Percentiles rank a stretch among this genome's conserved stretches.
These are phyloP conservation scores for Aspergillus carlsbadensis DNA, from an alignment of 495 filamentous ascomycete species.

Conservation along the genomic window DNA sequence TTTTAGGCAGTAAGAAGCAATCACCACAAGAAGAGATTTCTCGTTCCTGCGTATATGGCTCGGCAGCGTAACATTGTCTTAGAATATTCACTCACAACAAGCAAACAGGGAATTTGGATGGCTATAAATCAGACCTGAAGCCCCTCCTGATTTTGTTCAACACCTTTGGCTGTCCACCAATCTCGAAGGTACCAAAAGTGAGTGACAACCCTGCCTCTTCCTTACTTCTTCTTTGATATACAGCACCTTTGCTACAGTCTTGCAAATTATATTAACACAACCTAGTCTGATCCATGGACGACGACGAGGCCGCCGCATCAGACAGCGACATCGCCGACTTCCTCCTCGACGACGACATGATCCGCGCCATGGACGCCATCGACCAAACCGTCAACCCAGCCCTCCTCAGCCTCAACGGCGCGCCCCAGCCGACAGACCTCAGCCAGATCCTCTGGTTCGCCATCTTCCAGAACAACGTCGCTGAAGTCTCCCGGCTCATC, in stretches of 20 bases:
- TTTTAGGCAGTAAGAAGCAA: background rate
- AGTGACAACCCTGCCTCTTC: too few species aligned
- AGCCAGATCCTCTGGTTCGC: background rate
- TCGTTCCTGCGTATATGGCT: background rate
- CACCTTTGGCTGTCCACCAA: too few species aligned
- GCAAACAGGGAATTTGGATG: too few species aligned
- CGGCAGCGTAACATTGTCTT: background rate
- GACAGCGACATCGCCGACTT: too few species aligned
- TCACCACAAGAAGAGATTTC: background rate
- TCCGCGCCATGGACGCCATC: background rate
- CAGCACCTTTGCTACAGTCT: too few species aligned
- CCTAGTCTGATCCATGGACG: too few species aligned
- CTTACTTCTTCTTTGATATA: too few species aligned
- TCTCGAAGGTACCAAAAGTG: too few species aligned
- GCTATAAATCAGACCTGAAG: too few species aligned
- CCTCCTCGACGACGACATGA: background rate
- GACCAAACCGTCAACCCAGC: background rate
- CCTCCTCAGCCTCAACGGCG: background rate
- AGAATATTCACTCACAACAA: background rate
- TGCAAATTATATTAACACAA: too few species aligned
- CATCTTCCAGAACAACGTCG: background rate
- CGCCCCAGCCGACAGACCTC: background rate
- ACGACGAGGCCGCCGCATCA: too few species aligned
- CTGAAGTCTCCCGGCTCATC: background rate
- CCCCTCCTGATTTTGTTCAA: too few species aligned